A percentile compares a stretch with the other conserved stretches of the same genome.
Evolutionary conservation across 352 stramenopile species (phyloP).

Genomic region (Phytophthora rubi): DNA sequence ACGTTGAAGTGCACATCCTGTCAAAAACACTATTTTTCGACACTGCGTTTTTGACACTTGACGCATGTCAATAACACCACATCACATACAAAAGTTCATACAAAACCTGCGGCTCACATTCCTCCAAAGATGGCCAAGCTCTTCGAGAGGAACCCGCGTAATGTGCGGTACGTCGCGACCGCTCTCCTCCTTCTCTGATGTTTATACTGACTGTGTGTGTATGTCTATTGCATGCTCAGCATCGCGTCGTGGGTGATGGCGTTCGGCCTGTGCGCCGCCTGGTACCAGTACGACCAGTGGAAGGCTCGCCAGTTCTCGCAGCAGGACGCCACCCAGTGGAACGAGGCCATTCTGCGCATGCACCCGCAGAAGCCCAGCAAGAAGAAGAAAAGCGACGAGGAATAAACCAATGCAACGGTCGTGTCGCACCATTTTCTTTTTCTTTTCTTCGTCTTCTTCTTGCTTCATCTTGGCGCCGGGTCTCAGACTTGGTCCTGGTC

Average conservation of each 20-base stretch:
- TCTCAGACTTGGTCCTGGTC: neutral
- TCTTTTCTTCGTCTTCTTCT: neutral
- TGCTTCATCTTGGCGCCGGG: neutral
- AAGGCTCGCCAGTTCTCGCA: constrained; percentile 62
- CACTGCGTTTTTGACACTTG: neutral
- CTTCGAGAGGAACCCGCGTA: constrained; percentile 53
- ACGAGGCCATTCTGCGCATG: constrained; percentile 61
- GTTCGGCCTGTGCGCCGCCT: constrained; percentile 41
- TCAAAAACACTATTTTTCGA: neutral
- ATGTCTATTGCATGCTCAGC: constrained; percentile 19
- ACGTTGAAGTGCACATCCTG: too few relatives aligned
- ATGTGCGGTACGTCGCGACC: constrained; percentile 38
- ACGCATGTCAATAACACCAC: neutral
- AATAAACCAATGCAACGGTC: neutral
- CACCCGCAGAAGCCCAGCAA: constrained; percentile 37
- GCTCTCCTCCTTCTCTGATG: neutral
- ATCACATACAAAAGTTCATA: neutral
- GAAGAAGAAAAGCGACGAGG: constrained; percentile 18
- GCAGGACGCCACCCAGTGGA: constrained; percentile 55
- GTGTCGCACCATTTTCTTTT: neutral
- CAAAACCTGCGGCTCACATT: constrained; percentile 1
- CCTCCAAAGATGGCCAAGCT: constrained; percentile 34
- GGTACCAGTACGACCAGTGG: constrained; percentile 68
- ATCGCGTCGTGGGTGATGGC: constrained; percentile 65
- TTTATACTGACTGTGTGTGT: neutral